Base-by-base conservation (phyloP, 1,284 basidiomycete genomes). In the Cryptococcus jaspeensis region DNA sequence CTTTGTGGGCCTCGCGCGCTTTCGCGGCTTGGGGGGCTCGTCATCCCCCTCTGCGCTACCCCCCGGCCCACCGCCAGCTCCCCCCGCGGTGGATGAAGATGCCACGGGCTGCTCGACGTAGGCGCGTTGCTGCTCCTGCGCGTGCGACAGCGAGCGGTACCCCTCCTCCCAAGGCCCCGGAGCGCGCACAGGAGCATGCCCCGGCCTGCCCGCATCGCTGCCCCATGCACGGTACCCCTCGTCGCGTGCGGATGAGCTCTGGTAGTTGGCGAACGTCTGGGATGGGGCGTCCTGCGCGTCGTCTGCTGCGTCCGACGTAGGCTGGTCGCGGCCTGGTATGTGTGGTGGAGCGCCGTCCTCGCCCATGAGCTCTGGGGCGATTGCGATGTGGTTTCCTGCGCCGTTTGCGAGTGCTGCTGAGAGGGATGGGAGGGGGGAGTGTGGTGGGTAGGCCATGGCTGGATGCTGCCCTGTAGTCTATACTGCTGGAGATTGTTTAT, bases 351-450 rank as follows among this genome's bases (percentile, higher is more conserved):
- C 13, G 15, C 59, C 64, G 8, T 51, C 56, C 40, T 61, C 60
- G 18, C 59, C 61, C 56, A 67, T 60, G 35, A 63, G 52, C 45
- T 63, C 61, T 23, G 65, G 61, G n/a, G 61, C 61, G 32, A 63
- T 66, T n/a, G 50, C 39, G 45, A 62, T 60, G 32, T 57, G 40
- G 3, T 44, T 39, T 25, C 50, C 46, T 13, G 49, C 32, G 5
- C 38, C 41, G 11, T 49, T 18, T 18, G 50, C 56, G 16, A 63
- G 51, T 13, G 52, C 61, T 15, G 56, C 56, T 8, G 61, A 60
- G 12, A 63, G 52, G 18, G 64, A 55, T 25, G 56, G 57, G 20
- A 60, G 35, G 4, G 46, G 41, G 18, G 49, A 35, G 12, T 50
- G 53, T 37, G 49, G 50, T 25, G 41, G 36, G 51, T 50, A 52